Evolutionary conservation across 2,329 filamentous ascomycete genomes (phyloP), one percentile per base, ranked within the genome.

Genomic region (Fusarium udum): DNA sequence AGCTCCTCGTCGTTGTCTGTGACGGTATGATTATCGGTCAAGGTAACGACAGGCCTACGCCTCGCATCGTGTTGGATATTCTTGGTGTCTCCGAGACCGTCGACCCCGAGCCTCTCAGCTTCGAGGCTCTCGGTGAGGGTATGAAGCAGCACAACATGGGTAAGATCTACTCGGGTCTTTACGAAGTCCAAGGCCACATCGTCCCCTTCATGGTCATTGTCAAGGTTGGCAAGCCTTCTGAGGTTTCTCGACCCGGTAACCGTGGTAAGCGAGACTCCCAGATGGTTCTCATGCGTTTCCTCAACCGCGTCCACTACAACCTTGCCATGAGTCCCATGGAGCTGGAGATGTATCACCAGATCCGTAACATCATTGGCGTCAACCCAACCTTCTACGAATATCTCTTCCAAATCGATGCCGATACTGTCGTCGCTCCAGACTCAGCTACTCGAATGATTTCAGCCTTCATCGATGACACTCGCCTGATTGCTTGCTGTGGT

Each of bases 21-120:
- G 96, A 99, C 79, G 96, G 96, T 84, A 98, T 99, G 95, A 99
- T 99, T 86, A 97, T 99, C 75, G 96, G 96, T 78, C 95, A 98
- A 84, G 96, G 96, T 79, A 99, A 99, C 83, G 96, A 99, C 81
- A 90, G 95, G 70, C 94, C 96, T 12, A 99, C 96, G 1, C 96
- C 96, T 48, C 91, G 95, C 70, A 99, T 99, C 75, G 95, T 99
- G 31, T 88, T 99, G 61, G 96, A 99, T 79, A 99, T 99, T 86
- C 88, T 99, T 11, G 96, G 96, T 73, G 96, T 99, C 36, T 93
- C 95, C 4, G 95, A 98, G 77, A 93, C 92, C 5, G 93, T 98
- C 22, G 95, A 99, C 79, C 96, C 97, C 1, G 95, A 98, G 81
- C 94, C 96, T 6, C 87, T 99, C 65, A 98, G 95, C 87, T 99